These are phyloP conservation scores for Datura wrightii DNA, from an alignment of 257 asterid genomes.

Conservation along the genomic window DNA sequence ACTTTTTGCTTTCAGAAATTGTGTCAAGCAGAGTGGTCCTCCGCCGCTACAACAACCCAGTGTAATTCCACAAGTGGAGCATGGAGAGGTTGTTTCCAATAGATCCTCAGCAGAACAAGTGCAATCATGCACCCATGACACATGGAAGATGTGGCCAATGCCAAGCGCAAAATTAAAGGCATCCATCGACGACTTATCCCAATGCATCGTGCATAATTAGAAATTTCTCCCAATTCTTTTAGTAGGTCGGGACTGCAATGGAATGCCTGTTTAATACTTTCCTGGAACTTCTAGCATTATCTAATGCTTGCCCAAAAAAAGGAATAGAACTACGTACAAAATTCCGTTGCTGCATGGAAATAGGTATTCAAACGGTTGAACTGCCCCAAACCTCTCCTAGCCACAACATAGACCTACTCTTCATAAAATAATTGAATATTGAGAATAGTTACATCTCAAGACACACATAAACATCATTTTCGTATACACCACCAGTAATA, in stretches of 20 bases:
- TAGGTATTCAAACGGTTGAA: not conserved
- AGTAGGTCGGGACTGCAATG: not conserved
- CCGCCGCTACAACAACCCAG: too few relatives aligned
- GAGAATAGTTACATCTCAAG: not conserved
- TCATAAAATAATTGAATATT: not conserved
- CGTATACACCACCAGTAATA: not conserved
- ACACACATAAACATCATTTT: not conserved
- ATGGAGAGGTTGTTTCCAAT: too few relatives aligned
- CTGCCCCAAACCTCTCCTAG: not conserved
- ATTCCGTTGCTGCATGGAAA: not conserved
- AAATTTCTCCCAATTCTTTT: not conserved
- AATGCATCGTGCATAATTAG: not conserved
- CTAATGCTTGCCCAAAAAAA: not conserved
- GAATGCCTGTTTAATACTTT: slow-evolving; percentile 25
- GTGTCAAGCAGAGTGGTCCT: not conserved
- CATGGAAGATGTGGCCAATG: not conserved
- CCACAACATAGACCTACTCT: not conserved
- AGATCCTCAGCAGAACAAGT: not conserved
- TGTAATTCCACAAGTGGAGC: too few relatives aligned
- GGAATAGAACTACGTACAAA: not conserved
- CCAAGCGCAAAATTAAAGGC: not conserved
- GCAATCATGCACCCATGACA: not conserved
- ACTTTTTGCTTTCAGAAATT: not conserved
- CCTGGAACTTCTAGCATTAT: not conserved
- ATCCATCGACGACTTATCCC: not conserved